A percentile compares a stretch with the other conserved stretches of the same genome.
These are phyloP conservation scores for Mallotus japonicus DNA, from an alignment of 441 rosid species.

Conservation along the genomic window DNA sequence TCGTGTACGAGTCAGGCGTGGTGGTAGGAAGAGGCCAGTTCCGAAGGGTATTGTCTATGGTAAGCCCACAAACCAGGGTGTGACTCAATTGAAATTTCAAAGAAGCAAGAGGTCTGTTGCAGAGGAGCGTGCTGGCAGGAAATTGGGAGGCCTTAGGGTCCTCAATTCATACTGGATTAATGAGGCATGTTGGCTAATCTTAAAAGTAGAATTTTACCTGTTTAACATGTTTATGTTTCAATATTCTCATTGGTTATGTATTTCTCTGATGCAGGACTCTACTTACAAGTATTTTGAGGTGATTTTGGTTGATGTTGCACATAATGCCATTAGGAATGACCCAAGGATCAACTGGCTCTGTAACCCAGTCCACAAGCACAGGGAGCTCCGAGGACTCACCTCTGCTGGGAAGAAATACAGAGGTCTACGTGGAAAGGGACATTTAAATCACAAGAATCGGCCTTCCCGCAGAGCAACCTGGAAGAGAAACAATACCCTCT, in stretches of 20 bases:
- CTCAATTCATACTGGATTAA: slow-evolving; percentile 96
- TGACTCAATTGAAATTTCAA: slow-evolving; percentile 97
- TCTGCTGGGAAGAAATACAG: slow-evolving; percentile 88
- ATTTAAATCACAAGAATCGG: slow-evolving; percentile 68
- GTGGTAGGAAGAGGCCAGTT: slow-evolving; percentile 95
- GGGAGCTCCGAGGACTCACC: slow-evolving; percentile 86
- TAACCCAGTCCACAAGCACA: slow-evolving; percentile 85
- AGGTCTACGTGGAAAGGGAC: slow-evolving; percentile 87
- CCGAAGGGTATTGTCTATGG: slow-evolving; percentile 98
- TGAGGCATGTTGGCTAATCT: slow-evolving; percentile 47
- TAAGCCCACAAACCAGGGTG: slow-evolving; percentile 99
- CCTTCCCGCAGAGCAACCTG: slow-evolving; percentile 92
- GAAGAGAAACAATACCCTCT: slow-evolving; percentile 74
- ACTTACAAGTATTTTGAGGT: slow-evolving; percentile 86
- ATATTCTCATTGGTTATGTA: slow-evolving; percentile 3
- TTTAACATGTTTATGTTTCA: background rate
- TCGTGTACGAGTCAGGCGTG: slow-evolving; percentile 92
- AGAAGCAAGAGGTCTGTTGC: slow-evolving; percentile 97
- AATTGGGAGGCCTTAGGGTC: slow-evolving; percentile 87
- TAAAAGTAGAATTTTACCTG: background rate
- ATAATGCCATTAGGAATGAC: slow-evolving; percentile 75
- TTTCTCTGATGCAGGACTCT: slow-evolving; percentile 48
- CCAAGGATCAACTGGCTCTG: slow-evolving; percentile 94
- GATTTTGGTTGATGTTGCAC: slow-evolving; percentile 76
- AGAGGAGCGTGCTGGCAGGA: slow-evolving; percentile 98